Evolutionary conservation across 2,329 filamentous ascomycete species (phyloP).

Genomic region (Endothia cerciana): DNA sequence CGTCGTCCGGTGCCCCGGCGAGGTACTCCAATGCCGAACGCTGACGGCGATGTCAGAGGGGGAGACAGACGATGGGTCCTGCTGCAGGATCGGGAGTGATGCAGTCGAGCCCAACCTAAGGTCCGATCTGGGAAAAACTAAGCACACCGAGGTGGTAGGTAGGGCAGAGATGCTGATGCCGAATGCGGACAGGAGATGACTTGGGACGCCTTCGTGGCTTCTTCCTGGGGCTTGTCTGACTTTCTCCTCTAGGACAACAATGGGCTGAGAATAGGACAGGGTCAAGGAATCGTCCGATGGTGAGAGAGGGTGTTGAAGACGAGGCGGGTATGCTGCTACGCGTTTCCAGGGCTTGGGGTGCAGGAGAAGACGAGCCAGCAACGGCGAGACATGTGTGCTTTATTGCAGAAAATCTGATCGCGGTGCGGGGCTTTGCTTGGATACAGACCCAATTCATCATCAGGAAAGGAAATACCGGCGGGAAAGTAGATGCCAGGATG

Average conservation of each 20-base stretch:
- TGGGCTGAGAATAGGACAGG: conserved; percentile 30
- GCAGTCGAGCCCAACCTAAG: conserved; percentile 61
- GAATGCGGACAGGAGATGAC: conserved; percentile 9
- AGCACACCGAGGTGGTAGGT: conserved; percentile 32
- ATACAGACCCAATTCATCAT: conserved; percentile 30
- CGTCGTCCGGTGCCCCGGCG: conserved; percentile 29
- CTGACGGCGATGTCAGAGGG: conserved; percentile 30
- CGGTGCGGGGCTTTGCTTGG: conserved; percentile 51
- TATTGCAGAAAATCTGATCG: conserved; percentile 60
- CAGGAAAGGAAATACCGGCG: conserved; percentile 41
- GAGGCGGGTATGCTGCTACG: conserved; percentile 46
- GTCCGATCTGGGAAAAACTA: conserved; percentile 35
- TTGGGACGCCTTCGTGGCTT: conserved; percentile 19
- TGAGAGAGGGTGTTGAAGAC: conserved; percentile 43
- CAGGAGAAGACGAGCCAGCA: conserved; percentile 56
- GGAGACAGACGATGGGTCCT: conserved; percentile 38
- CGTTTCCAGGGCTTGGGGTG: conserved; percentile 49
- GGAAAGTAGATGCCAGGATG: conserved; percentile 41
- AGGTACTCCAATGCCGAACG: conserved; percentile 25
- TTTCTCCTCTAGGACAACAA: conserved; percentile 25
- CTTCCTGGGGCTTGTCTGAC: conserved; percentile 10
- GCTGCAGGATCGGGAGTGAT: conserved; percentile 45
- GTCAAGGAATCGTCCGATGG: conserved; percentile 31
- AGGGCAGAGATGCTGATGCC: conserved; percentile 38
- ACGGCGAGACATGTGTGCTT: conserved; percentile 66